Conservation (phyloP, 2,329 filamentous ascomycete species). For the Xylariaceae sp. region DNA sequence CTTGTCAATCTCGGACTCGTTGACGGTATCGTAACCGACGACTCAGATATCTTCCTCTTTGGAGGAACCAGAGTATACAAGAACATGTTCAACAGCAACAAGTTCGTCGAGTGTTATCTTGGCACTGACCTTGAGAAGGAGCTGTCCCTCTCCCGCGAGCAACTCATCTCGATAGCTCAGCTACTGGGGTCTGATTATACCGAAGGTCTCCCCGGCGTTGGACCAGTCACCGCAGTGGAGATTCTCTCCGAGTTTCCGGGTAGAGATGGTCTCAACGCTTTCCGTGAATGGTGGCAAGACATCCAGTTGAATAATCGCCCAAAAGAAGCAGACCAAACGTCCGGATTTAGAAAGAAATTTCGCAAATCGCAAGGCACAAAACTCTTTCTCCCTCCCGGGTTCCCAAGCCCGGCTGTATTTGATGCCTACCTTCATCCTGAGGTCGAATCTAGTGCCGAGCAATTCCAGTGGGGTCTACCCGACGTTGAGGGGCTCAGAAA, state of each 20-base stretch:
- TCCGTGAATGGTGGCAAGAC: slow-evolving; percentile 79
- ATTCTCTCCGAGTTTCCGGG: slow-evolving; percentile 85
- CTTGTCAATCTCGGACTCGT: slow-evolving; percentile 82
- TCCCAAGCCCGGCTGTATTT: slow-evolving; percentile 74
- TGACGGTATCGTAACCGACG: slow-evolving; percentile 96
- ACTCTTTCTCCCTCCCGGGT: slow-evolving; percentile 76
- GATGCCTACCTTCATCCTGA: slow-evolving; percentile 83
- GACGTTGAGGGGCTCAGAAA: slow-evolving; percentile 79
- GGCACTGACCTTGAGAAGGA: slow-evolving; percentile 80
- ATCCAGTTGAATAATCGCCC: slow-evolving; percentile 67
- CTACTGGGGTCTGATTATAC: slow-evolving; percentile 93
- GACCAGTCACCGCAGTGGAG: slow-evolving; percentile 90
- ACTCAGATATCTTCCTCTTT: slow-evolving; percentile 94
- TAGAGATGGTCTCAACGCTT: slow-evolving; percentile 60
- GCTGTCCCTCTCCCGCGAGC: slow-evolving; percentile 77
- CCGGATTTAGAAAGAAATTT: slow-evolving; percentile 79
- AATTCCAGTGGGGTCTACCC: slow-evolving; percentile 93
- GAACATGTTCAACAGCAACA: slow-evolving; percentile 99
- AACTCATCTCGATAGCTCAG: slow-evolving; percentile 86
- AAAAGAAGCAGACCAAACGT: slow-evolving; percentile 56
- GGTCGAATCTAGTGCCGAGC: slow-evolving; percentile 72
- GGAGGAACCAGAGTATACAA: slow-evolving; percentile 96
- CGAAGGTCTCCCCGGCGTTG: slow-evolving; percentile 83
- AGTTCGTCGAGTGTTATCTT: slow-evolving; percentile 96
- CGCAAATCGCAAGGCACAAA: slow-evolving; percentile 74